Conservation (phyloP, 108 stramenopile species). For the Nitzschia inconspicua region DNA sequence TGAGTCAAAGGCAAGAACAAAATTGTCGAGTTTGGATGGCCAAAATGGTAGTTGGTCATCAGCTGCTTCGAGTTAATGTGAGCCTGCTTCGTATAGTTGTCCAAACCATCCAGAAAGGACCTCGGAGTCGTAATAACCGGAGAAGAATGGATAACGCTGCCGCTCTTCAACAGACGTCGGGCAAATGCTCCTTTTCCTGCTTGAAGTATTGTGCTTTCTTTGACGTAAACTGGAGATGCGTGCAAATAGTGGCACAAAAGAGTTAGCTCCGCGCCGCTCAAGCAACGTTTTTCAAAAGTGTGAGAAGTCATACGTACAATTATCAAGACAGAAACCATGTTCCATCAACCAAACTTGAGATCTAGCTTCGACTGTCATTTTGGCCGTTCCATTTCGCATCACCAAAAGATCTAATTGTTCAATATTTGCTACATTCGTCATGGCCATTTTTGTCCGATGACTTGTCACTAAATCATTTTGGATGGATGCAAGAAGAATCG, state of each 20-base stretch:
- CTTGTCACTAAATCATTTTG: background rate
- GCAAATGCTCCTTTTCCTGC: constrained; percentile 23
- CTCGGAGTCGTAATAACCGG: constrained; percentile 43
- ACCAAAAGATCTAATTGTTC: constrained; percentile 5
- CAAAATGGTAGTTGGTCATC: constrained; percentile 18
- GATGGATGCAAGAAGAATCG: background rate
- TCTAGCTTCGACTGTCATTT: constrained; percentile 13
- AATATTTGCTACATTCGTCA: background rate
- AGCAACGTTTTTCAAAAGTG: background rate
- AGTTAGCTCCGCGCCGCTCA: background rate
- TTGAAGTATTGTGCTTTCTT: constrained; percentile 2
- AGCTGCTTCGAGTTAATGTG: constrained; percentile 2
- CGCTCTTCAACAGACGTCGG: background rate
- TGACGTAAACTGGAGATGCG: constrained; percentile 11
- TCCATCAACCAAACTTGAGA: constrained; percentile 21
- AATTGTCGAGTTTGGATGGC: constrained; percentile 8
- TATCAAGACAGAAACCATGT: too few relatives aligned
- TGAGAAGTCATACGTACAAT: background rate
- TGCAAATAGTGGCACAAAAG: constrained; percentile 9
- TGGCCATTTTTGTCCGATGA: constrained; percentile 3
- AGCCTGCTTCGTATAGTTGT: background rate
- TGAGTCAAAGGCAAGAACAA: constrained; percentile 21
- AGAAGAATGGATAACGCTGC: constrained; percentile 28
- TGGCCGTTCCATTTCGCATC: constrained; percentile 20
- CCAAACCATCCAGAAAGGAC: constrained; percentile 15